These are phyloP conservation scores for Vigna unguiculata DNA, from an alignment of 306 rosid species.

Conservation along the genomic window DNA sequence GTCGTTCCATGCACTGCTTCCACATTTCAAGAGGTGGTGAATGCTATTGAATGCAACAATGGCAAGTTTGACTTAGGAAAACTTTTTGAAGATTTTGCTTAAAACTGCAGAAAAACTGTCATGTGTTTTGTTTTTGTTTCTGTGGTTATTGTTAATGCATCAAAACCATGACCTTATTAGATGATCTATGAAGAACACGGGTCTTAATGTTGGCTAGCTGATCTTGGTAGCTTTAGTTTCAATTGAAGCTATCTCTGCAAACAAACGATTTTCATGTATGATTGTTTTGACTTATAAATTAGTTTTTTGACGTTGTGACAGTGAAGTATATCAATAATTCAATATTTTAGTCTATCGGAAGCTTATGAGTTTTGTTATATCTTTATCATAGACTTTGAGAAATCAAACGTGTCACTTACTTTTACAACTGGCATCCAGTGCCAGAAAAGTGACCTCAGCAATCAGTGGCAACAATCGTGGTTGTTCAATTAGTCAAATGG, in stretches of 20 bases:
- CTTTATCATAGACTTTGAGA: background rate
- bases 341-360: background rate
- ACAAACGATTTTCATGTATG: conserved; percentile 29
- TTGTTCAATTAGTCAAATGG: conserved; percentile 28
- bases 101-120: background rate
- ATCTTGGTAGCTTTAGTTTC: conserved; percentile 28
- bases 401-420: conserved; percentile 6
- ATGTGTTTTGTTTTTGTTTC: background rate
- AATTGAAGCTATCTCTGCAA: conserved; percentile 1
- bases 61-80: conserved; percentile 81
- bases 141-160: conserved; percentile 27
- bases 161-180: background rate
- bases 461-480: conserved; percentile 47
- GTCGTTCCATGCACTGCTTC: conserved; percentile 82
- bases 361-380: background rate
- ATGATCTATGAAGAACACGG: conserved; percentile 41
- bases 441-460: conserved; percentile 36
- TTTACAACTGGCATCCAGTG: conserved; percentile 44
- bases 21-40: conserved; percentile 75
- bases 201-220: conserved; percentile 29
- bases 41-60: conserved; percentile 71
- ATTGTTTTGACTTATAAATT: conserved; percentile 36
- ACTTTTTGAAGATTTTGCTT: conserved; percentile 70
- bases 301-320: background rate
- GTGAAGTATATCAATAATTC: conserved; percentile 19